A percentile compares a stretch with the other conserved stretches of the same genome.
Conservation (phyloP, 257 asterid genomes). For the Leptodermis oblonga region DNA sequence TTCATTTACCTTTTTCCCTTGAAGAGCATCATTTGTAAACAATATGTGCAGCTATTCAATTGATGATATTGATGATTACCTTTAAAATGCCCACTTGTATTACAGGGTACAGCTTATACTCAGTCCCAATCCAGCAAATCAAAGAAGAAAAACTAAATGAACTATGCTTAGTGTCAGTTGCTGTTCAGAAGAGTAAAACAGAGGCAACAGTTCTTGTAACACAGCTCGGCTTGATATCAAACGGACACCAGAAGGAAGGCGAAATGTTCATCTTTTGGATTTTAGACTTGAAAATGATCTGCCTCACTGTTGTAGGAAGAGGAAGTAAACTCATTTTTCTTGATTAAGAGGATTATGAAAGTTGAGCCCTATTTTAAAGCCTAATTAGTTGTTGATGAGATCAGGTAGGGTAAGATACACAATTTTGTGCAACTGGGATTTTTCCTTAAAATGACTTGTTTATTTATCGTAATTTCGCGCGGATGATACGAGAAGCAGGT, state of each 20-base stretch:
- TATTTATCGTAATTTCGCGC: background rate
- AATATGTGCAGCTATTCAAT: background rate
- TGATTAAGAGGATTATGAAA: slow-evolving; percentile 22
- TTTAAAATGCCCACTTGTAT: background rate
- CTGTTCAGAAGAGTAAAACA: slow-evolving; percentile 24
- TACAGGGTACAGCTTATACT: slow-evolving; percentile 82
- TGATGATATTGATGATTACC: background rate
- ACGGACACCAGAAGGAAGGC: slow-evolving; percentile 21
- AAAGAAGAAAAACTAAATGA: slow-evolving; percentile 85
- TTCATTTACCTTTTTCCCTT: background rate
- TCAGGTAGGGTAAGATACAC: slow-evolving; percentile 32
- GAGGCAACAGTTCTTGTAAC: slow-evolving; percentile 25
- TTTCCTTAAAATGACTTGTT: slow-evolving; percentile 4
- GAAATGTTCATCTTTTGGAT: slow-evolving; percentile 21
- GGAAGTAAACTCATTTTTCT: slow-evolving; percentile 23
- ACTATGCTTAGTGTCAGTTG: slow-evolving; percentile 15
- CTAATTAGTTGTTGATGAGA: slow-evolving; percentile 26
- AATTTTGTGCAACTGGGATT: slow-evolving; percentile 40
- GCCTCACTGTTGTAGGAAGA: slow-evolving; percentile 54
- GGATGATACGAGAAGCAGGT: background rate
- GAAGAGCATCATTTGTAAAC: too few relatives aligned
- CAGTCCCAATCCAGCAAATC: slow-evolving; percentile 60
- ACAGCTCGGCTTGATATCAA: slow-evolving; percentile 19
- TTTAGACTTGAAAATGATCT: slow-evolving; percentile 18
- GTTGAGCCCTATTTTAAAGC: slow-evolving; percentile 19